Percentiles rank a stretch among this genome's conserved stretches.
phyloP scores from a whole-genome alignment of 1,284 basidiomycete genomes.

The Rhodotorula glutinis region DNA sequence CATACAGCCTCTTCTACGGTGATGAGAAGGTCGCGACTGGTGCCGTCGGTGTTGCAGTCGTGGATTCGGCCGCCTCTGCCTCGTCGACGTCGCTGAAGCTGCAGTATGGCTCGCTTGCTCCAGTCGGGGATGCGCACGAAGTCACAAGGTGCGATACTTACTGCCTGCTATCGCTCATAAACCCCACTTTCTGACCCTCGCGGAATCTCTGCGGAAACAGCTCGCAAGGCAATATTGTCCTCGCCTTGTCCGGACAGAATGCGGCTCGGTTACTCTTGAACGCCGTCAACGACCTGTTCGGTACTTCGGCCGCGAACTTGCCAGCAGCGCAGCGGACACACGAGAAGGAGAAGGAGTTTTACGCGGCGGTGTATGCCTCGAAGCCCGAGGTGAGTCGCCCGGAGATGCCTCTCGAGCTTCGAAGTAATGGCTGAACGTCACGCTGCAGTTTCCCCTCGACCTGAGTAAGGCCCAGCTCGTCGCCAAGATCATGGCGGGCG shows the following conservation, averaged over 20 bases:
- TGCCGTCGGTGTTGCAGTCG: slow-evolving; percentile 32
- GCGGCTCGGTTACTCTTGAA: slow-evolving; percentile 30
- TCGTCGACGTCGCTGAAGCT: not conserved
- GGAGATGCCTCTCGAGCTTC: too few species aligned
- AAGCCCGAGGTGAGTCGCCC: slow-evolving; percentile 10
- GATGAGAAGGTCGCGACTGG: slow-evolving; percentile 10
- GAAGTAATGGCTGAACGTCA: too few species aligned
- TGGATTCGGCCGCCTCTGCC: not conserved
- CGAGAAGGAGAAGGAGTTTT: slow-evolving; percentile 40
- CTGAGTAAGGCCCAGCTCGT: slow-evolving; percentile 25
- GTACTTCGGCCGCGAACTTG: not conserved
- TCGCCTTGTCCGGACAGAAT: slow-evolving; percentile 29
- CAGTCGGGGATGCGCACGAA: slow-evolving; percentile 11
- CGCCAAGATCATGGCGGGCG: slow-evolving; percentile 33
- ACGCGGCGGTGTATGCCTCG: slow-evolving; percentile 24
- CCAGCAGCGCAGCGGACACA: not conserved
- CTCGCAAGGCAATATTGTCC: slow-evolving; percentile 36
- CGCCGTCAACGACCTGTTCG: slow-evolving; percentile 24
- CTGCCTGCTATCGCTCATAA: too few species aligned
- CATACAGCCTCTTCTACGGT: slow-evolving; percentile 25
- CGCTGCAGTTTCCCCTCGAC: slow-evolving; percentile 10
- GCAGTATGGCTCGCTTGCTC: slow-evolving; percentile 21
- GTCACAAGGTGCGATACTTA: slow-evolving; percentile 25
- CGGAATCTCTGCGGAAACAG: slow-evolving; percentile 5
- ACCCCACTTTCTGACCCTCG: not conserved